Base-by-base conservation (phyloP, 208 protist genomes). In the Leishmania gerbilli region DNA sequence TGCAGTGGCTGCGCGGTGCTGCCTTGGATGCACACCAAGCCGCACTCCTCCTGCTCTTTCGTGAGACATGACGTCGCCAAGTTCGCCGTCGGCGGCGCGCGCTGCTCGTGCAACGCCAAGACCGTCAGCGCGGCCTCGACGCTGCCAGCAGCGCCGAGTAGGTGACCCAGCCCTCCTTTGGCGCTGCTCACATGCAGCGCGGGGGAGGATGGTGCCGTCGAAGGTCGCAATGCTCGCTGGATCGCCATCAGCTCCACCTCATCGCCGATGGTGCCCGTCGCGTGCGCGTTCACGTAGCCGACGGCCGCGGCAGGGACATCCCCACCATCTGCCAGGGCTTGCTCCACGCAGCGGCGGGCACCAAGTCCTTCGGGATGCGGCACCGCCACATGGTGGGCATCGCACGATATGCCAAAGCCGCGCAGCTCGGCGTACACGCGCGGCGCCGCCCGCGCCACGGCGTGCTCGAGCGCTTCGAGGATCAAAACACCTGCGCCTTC, bases 231-330 rank as follows among this genome's bases (percentile, higher is more conserved):
- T 5, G 82, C 81, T 5, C 55, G 71, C 27, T 87, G 77, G 9
- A 98, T 56, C 31, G 89, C 87, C 47, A 40, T 47, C 2, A 96
- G 81, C 84, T 99, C 99, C 64, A 99, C 84, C 34, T 84, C 83
- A 82, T 99, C 99, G 5, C 99, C 99, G 47, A 97, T 91, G 5
- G 99, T 99, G 5, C 98, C 99, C 0, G 99, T 99, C 13, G 98
- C 98, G 84, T 99, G 99, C 31, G 99, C 99, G 82, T 99, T 99
- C 21, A 99, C 89, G 84, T 99, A 99, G 11, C 89, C 92, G 24
- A 99, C 88, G 4, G 49, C 82, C 3, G 37, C 11, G 2, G 89
- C 80, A 3, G 89, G 82, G 37, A 95, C 56, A 37, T 84, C 53
- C 1, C 87, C 91, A 13, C 89, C 92, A 68, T 97, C 93, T 0